Percentiles rank a stretch among this genome's conserved stretches.
Evolutionary conservation across 1,139 yeast genomes (phyloP).

Genomic region (Yamadazyma diospyri): DNA sequence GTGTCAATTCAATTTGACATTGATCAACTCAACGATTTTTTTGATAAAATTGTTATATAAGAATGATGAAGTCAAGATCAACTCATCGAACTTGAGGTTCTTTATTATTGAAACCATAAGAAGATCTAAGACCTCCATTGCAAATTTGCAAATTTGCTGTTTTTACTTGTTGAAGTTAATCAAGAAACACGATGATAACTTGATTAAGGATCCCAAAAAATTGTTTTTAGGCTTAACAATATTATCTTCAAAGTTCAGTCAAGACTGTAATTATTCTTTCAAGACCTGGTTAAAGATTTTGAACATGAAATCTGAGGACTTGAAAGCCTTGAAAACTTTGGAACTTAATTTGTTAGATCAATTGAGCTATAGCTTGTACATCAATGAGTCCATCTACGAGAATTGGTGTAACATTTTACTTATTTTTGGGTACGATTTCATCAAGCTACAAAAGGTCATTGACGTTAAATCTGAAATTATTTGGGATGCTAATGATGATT

Average conservation of each 20-base stretch:
- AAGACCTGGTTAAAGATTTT: slow-evolving; percentile 76
- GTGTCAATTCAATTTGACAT: slow-evolving; percentile 38
- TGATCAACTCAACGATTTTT: slow-evolving; percentile 36
- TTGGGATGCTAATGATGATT: slow-evolving; percentile 27
- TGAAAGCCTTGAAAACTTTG: slow-evolving; percentile 40
- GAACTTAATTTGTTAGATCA: slow-evolving; percentile 54
- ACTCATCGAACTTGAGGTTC: slow-evolving; percentile 28
- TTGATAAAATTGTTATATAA: slow-evolving; percentile 35
- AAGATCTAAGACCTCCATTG: slow-evolving; percentile 64
- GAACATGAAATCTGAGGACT: slow-evolving; percentile 41
- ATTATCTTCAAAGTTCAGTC: slow-evolving; percentile 67
- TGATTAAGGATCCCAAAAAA: slow-evolving; percentile 55
- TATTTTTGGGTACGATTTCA: slow-evolving; percentile 45
- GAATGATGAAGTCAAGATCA: slow-evolving; percentile 15
- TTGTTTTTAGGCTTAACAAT: slow-evolving; percentile 64
- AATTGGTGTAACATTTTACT: slow-evolving; percentile 51
- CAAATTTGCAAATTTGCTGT: slow-evolving; percentile 63
- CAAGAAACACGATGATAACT: slow-evolving; percentile 14
- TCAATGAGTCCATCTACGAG: slow-evolving; percentile 48
- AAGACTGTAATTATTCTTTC: slow-evolving; percentile 68
- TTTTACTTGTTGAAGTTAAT: slow-evolving; percentile 55
- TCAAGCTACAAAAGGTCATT: slow-evolving; percentile 24
- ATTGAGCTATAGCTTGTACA: slow-evolving; percentile 54
- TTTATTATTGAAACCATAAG: slow-evolving; percentile 64
- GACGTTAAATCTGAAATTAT: slow-evolving; percentile 21